Conservation (phyloP, 768 basidiomycete species). For the Rickenella mellea region DNA sequence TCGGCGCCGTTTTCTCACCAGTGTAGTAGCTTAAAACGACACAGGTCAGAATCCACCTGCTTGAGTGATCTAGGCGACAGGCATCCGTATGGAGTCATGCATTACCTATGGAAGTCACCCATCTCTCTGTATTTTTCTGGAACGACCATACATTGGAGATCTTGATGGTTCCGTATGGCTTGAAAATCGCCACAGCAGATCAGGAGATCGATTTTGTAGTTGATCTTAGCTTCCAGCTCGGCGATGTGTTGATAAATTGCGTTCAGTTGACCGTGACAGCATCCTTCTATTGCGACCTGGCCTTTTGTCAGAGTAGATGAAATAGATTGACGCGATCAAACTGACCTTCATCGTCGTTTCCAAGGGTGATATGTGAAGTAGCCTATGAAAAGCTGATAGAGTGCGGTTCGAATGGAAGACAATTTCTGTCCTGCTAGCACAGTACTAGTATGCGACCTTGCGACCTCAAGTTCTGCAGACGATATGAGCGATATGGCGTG, state of each 20-base stretch:
- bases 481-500: too few species aligned
- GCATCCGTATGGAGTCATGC: background rate
- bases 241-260: slow-evolving; percentile 70
- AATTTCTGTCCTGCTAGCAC: too few species aligned
- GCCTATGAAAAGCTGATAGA: too few species aligned
- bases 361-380: too few species aligned
- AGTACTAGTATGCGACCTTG: too few species aligned
- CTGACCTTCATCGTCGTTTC: too few species aligned
- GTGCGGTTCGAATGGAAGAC: too few species aligned
- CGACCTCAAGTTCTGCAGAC: too few species aligned
- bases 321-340: too few species aligned
- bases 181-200: slow-evolving; percentile 96
- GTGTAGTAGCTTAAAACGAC: slow-evolving; percentile 64
- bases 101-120: slow-evolving; percentile 74
- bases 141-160: slow-evolving; percentile 86
- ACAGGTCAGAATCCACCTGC: background rate
- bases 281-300: slow-evolving; percentile 91
- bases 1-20: slow-evolving; percentile 69
- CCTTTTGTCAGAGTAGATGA: too few species aligned
- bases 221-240: slow-evolving; percentile 48
- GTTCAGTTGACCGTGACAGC: slow-evolving; percentile 91
- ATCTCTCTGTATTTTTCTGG: slow-evolving; percentile 81
- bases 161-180: slow-evolving; percentile 76
- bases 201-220: slow-evolving; percentile 71
- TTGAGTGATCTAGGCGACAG: background rate